A percentile compares a stretch with the other conserved stretches of the same genome.
Conservation (phyloP, 2,329 filamentous ascomycete species). For the Alternaria triticimaculans region DNA sequence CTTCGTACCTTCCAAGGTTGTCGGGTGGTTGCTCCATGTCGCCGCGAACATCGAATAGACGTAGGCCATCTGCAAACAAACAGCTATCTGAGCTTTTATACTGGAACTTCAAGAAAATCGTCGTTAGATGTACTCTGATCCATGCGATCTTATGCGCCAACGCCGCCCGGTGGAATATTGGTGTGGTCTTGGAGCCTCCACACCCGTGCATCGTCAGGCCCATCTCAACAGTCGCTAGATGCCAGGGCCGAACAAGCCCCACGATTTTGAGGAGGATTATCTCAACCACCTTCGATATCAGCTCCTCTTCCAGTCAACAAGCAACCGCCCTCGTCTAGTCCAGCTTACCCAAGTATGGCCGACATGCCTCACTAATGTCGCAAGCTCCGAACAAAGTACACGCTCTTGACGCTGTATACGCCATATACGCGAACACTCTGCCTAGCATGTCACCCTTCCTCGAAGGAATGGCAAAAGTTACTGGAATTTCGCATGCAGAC, state of each 20-base stretch:
- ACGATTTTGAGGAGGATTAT: too few species aligned
- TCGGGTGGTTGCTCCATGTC: not conserved
- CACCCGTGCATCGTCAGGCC: not conserved
- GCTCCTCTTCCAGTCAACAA: not conserved
- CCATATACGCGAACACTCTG: slow-evolving; percentile 12
- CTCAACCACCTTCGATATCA: not conserved
- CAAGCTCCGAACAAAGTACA: slow-evolving; percentile 7
- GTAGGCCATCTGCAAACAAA: too few species aligned
- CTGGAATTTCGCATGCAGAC: not conserved
- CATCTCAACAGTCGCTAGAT: not conserved
- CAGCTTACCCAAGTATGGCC: not conserved
- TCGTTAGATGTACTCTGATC: not conserved
- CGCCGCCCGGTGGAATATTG: not conserved
- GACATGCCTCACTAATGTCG: not conserved
- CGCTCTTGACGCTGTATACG: slow-evolving; percentile 31
- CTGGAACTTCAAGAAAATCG: fast-evolving
- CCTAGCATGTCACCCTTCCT: not conserved
- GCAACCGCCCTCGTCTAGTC: not conserved
- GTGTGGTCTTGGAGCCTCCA: not conserved
- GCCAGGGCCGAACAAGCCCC: not conserved
- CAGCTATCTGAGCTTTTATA: too few species aligned
- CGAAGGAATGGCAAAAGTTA: not conserved
- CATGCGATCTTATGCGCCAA: not conserved
- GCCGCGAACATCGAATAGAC: not conserved
- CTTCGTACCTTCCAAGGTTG: not conserved